Evolutionary conservation across 805 yeast genomes (phyloP).

Genomic region (Limtongia smithiae): DNA sequence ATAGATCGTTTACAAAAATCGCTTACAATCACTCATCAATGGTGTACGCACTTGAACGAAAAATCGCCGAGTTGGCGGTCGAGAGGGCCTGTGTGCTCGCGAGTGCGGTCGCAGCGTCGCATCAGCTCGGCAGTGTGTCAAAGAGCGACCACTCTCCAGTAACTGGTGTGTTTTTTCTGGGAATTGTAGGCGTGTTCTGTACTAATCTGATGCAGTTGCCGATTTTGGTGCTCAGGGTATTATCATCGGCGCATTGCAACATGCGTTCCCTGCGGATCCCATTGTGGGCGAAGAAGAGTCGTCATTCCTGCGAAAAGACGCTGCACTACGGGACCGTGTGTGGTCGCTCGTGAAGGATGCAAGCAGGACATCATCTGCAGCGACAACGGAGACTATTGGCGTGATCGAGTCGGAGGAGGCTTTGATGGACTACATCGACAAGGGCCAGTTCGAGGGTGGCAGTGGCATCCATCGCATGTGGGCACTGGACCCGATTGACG

Average conservation of each 20-base stretch:
- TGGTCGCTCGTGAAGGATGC: slow-evolving; percentile 55
- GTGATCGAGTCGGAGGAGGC: slow-evolving; percentile 41
- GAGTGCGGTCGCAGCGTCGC: slow-evolving; percentile 52
- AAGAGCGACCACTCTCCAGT: slow-evolving; percentile 93
- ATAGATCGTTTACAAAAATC: no score
- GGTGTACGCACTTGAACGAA: slow-evolving; percentile 60
- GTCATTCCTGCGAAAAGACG: slow-evolving; percentile 53
- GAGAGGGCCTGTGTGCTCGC: slow-evolving; percentile 80
- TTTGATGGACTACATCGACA: slow-evolving; percentile 65
- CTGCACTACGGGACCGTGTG: slow-evolving; percentile 51
- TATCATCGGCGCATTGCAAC: slow-evolving; percentile 74
- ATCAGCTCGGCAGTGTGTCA: slow-evolving; percentile 44
- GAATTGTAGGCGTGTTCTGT: no score
- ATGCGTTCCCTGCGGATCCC: slow-evolving; percentile 77
- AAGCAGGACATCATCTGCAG: slow-evolving; percentile 37
- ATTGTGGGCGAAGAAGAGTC: slow-evolving; percentile 96
- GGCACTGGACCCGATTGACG: slow-evolving; percentile 98
- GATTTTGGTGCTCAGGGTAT: slow-evolving; percentile 96
- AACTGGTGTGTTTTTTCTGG: slow-evolving; percentile 48
- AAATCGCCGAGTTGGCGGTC: slow-evolving; percentile 85
- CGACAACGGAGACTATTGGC: slow-evolving; percentile 33
- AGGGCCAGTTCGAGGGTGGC: slow-evolving; percentile 81
- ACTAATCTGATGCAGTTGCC: slow-evolving; percentile 44
- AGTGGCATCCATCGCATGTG: slow-evolving; percentile 67
- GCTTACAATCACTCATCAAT: no score